Evolutionary conservation across 208 protist genomes (phyloP), one percentile per base, ranked within the genome.

Genomic region (Leptomonas seymouri): DNA sequence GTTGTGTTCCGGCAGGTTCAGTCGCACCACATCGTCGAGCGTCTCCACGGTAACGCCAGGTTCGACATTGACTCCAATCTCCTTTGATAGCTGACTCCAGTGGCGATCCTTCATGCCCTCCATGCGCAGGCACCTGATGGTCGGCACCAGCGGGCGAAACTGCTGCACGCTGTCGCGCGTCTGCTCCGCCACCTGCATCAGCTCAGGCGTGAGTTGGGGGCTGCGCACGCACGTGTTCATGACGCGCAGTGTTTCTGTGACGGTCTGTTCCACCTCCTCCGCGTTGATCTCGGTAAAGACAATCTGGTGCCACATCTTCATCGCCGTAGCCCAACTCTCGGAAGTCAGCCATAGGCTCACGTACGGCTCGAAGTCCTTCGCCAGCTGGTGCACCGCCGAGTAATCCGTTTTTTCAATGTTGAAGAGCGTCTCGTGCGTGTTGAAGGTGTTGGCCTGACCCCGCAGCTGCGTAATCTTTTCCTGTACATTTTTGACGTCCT

Each of bases 321-420:
- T 70, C 41, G 89, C 85, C 25, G 76, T 69, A 34, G 72, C 61
- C 96, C 97, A 99, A 21, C 93, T 83, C 70, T 94, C 82, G 16
- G 93, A 86, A 9, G 97, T 98, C 12, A 97, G 71, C 98, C 98
- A 99, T 42, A 99, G 78, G 49, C 88, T 83, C 20, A 90, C 85
- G 85, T 95, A 99, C n/a, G 97, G 97, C 78, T 99, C 97, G 83
- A 99, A 99, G 67, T 98, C 93, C 16, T 90, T 89, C 18, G 86
- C 54, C 27, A 98, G 87, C 68, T 90, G 80, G 27, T 90, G 81
- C 67, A 98, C 87, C 36, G 87, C 76, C 16, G 61, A 55, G 81
- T 99, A 99, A 61, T 98, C 93, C 0, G 97, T 99, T 71, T 94
- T 84, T 30, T 98, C 87, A 42, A 96, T 77, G 58, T 92, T 93